Evolutionary conservation across 1,139 yeast species (phyloP).

Genomic region (Lodderomyces jiufengensis): DNA sequence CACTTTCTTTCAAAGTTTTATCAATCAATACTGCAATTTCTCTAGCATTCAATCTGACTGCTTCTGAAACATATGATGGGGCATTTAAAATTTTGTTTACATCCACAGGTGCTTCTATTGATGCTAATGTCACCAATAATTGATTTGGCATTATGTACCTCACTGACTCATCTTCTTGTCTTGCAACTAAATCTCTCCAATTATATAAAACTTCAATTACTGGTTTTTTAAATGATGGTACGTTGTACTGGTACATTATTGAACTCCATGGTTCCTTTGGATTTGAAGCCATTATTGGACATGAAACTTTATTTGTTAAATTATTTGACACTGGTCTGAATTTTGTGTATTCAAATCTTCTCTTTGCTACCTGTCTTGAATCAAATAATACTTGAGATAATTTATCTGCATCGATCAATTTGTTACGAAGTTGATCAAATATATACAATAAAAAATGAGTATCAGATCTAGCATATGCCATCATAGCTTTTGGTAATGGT

Average conservation of each 20-base stretch:
- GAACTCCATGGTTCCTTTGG: conserved; percentile 56
- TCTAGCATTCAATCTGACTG: conserved; percentile 54
- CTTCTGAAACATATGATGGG: conserved; percentile 49
- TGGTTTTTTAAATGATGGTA: conserved; percentile 52
- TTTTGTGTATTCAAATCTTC: conserved; percentile 74
- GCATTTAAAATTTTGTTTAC: conserved; percentile 54
- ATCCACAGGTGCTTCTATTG: conserved; percentile 52
- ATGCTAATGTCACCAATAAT: conserved; percentile 59
- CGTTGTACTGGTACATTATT: conserved; percentile 62
- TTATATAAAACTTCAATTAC: conserved; percentile 60
- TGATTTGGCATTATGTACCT: conserved; percentile 84
- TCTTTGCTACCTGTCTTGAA: conserved; percentile 76
- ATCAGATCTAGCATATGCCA: conserved; percentile 88
- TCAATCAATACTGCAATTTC: conserved; percentile 56
- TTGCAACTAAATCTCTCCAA: conserved; percentile 83
- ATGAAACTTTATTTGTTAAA: conserved; percentile 33
- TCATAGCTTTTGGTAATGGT: conserved; percentile 76
- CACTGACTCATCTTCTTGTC: conserved; percentile 78
- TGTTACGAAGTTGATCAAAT: conserved; percentile 69
- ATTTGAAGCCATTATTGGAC: conserved; percentile 47
- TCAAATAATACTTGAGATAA: conserved; percentile 58
- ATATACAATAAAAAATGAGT: conserved; percentile 86
- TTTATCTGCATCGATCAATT: conserved; percentile 43
- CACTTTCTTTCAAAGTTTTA: conserved; percentile 27
- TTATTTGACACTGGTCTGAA: conserved; percentile 46